phyloP scores from a whole-genome alignment of 2,329 filamentous ascomycete genomes.

The Pestalotiopsis sp. region DNA sequence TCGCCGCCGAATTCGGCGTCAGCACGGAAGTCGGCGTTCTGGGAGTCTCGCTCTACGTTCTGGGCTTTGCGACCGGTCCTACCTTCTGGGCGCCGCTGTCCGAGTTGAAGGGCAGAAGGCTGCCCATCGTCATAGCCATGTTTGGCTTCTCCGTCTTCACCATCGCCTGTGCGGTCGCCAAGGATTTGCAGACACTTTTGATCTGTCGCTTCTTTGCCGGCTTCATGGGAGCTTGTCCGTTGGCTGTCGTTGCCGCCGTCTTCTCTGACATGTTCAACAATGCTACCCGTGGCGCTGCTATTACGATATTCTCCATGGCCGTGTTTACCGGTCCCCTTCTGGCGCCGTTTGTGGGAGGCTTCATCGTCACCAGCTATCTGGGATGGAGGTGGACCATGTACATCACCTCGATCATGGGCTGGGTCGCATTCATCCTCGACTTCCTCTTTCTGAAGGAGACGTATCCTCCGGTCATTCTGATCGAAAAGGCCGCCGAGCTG shows the following conservation, averaged over 20 bases:
- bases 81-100: constrained; percentile 72
- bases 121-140: constrained; percentile 62
- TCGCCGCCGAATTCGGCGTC: constrained; percentile 61
- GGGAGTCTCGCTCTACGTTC: constrained; percentile 68
- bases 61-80: constrained; percentile 64
- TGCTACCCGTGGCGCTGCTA: constrained; percentile 57
- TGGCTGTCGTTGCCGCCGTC: constrained; percentile 69
- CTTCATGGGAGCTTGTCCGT: constrained; percentile 68
- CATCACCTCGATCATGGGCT: constrained; percentile 62
- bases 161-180: constrained; percentile 62
- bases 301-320: constrained; percentile 59
- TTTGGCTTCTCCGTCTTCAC: constrained; percentile 71
- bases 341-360: constrained; percentile 69
- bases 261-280: constrained; percentile 74
- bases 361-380: constrained; percentile 60
- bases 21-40: constrained; percentile 62
- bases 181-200: constrained; percentile 69
- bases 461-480: constrained; percentile 67
- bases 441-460: constrained; percentile 67
- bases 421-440: constrained; percentile 57
- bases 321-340: constrained; percentile 68
- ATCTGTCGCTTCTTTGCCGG: constrained; percentile 74
- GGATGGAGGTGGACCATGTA: constrained; percentile 78
- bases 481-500: constrained; percentile 60
- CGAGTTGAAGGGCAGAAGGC: constrained; percentile 67